These are phyloP conservation scores for Cytospora schulzeri DNA, from an alignment of 2,329 filamentous ascomycete species.

Conservation along the genomic window DNA sequence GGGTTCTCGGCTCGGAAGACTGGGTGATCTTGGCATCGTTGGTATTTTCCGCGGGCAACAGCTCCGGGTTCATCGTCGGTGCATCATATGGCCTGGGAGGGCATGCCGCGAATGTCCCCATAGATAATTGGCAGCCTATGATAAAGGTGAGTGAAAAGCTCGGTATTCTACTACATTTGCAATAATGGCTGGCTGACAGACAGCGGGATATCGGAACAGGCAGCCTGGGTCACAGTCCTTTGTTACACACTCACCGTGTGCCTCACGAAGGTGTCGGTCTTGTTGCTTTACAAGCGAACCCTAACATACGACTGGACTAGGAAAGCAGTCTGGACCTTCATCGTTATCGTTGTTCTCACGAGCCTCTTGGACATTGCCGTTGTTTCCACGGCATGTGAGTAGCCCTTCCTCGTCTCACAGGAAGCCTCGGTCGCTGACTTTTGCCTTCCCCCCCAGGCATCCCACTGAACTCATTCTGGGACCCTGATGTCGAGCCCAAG, in stretches of 20 bases:
- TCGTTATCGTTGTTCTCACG: slow-evolving; percentile 30
- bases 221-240: slow-evolving; percentile 29
- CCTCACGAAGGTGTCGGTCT: slow-evolving; percentile 33
- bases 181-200: not conserved
- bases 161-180: too few relatives aligned
- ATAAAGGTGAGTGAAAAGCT: slow-evolving; percentile 10
- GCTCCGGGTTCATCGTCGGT: slow-evolving; percentile 15
- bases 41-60: slow-evolving; percentile 28
- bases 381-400: slow-evolving; percentile 29
- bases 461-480: slow-evolving; percentile 31
- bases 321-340: slow-evolving; percentile 25
- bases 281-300: slow-evolving; percentile 34
- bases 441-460: slow-evolving; percentile 1
- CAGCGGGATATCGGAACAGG: not conserved
- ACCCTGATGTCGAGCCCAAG: not conserved
- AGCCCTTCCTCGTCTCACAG: too few relatives aligned
- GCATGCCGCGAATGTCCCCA: slow-evolving; percentile 7
- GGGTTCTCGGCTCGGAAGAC: slow-evolving; percentile 39
- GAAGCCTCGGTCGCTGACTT: too few relatives aligned
- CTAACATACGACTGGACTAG: slow-evolving; percentile 32
- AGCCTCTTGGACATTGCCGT: slow-evolving; percentile 27
- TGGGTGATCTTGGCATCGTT: slow-evolving; percentile 38
- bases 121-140: not conserved
- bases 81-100: slow-evolving; percentile 16
- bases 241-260: slow-evolving; percentile 32